These are phyloP conservation scores for Candida khao-thaluensis DNA, from an alignment of 805 yeast genomes.

Conservation along the genomic window DNA sequence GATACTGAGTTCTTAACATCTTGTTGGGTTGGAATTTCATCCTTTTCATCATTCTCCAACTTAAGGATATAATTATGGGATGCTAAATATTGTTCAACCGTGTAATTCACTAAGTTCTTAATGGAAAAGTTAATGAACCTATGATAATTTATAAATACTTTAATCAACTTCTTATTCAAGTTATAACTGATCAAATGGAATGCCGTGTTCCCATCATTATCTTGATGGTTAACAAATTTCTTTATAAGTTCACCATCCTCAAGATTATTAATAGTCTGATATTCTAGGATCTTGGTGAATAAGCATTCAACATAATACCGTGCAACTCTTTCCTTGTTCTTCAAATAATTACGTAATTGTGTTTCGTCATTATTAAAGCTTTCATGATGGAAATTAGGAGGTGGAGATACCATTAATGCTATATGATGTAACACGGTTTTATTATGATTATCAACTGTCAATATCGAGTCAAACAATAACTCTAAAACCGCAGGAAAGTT, in stretches of 20 bases:
- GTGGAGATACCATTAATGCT: constrained; percentile 26
- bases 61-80: constrained; percentile 29
- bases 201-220: constrained; percentile 92
- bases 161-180: constrained; percentile 73
- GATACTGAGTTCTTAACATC: not conserved
- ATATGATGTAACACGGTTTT: constrained; percentile 44
- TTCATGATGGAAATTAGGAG: constrained; percentile 8
- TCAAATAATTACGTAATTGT: constrained; percentile 18
- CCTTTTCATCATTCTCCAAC: constrained; percentile 19
- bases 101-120: constrained; percentile 44
- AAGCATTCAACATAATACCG: constrained; percentile 40
- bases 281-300: constrained; percentile 32
- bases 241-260: constrained; percentile 27
- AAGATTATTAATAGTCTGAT: constrained; percentile 17
- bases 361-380: constrained; percentile 16
- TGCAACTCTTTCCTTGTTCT: constrained; percentile 36
- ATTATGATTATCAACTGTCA: constrained; percentile 38
- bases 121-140: constrained; percentile 55
- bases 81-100: constrained; percentile 44
- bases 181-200: constrained; percentile 82
- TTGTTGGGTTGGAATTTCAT: constrained; percentile 10
- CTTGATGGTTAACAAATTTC: constrained; percentile 78
- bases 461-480: constrained; percentile 34
- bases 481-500: constrained; percentile 38
- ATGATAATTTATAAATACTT: constrained; percentile 80